Evolutionary conservation across 1,284 basidiomycete genomes (phyloP), one percentile per base, ranked within the genome.

Genomic region (Cryptococcus sp.): DNA sequence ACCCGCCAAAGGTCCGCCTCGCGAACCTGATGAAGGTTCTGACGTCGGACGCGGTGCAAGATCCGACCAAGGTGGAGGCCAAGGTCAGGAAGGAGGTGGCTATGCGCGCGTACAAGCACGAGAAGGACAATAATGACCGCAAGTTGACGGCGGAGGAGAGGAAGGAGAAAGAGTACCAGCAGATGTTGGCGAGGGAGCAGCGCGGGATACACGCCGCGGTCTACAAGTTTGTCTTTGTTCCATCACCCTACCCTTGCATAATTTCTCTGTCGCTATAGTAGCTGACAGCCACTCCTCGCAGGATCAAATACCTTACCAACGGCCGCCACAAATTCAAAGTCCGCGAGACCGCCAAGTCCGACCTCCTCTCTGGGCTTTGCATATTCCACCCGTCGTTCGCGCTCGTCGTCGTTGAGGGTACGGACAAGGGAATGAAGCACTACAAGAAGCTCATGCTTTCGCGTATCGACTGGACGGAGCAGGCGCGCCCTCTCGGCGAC

Each of bases 11-110:
- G 82, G 95, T 98, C 57, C 91, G 93, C 50, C 81, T 98, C 56
- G 85, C 89, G 45, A 99, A 99, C 77, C 79, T 98, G 71, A 98
- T 98, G 94, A 93, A 93, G 71, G 96, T 99, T 13, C 81, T 98
- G 40, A 96, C 95, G 0, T 91, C 91, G 11, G 94, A 98, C 72
- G 94, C 93, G 0, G 87, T 98, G 12, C 89, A 93, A 80, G 96
- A 98, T 73, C 77, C 96, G 1, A 98, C 96, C 2, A 88, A 94
- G 63, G 91, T 99, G 13, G 96, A 99, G 77, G 94, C 94, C 4
- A 85, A 89, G 46, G 94, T 99, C 6, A 82, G 92, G 40, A 82
- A 90, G 47, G 95, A 98, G 75, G 94, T 98, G 36, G 89, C 90
- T 0, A 88, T 88, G 78, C 83, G 96, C 54, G 87, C 87, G 67